Evolutionary conservation across 805 yeast genomes (phyloP), one percentile per base, ranked within the genome.

Genomic region (Saccharomycopsis microspora): DNA sequence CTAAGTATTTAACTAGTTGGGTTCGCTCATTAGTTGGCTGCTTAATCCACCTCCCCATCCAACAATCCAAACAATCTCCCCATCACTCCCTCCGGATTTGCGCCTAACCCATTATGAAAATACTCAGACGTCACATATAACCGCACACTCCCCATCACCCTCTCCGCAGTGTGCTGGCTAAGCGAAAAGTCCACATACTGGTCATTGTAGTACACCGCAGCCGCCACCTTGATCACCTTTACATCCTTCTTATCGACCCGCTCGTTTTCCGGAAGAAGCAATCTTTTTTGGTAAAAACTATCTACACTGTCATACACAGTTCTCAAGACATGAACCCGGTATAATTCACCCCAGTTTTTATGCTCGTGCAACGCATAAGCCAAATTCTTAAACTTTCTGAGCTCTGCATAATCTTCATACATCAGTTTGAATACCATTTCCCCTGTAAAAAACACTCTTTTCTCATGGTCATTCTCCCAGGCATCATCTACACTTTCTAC

Each of bases 381-480:
- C 50, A 76, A 62, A 2, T 56, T 55, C 46, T 67, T 65, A 40
- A 77, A 61, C 10, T 60, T 60, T 4, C 56, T 48, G 39, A 76
- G 62, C 52, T 71, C 76, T 0, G 59, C 57, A 52, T 65, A 75
- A 53, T 75, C 79, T 35, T 71, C 73, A 50, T 57, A 68, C 73
- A 74, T 74, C 9, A 71, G 69, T 51, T 69, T 67, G 59, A 59
- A 75, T 41, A 75, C 75, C 78, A 75, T 74, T 52, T 76, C 80
- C 8, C 80, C 77, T 3, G 78, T 74, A 57, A 74, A 74, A 49
- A 58, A 74, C 3, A 70, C 60, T 2, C 67, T 46, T 36, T 32
- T 28, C 4, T 36, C 30, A 19, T 49, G 46, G 38, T 53, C 51
- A 6, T 37, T 53, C 29, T 48, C 29, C 53, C 50, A 47, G 9